Base-by-base conservation (phyloP, 768 basidiomycete species). In the Rossbeevera mucosa region DNA sequence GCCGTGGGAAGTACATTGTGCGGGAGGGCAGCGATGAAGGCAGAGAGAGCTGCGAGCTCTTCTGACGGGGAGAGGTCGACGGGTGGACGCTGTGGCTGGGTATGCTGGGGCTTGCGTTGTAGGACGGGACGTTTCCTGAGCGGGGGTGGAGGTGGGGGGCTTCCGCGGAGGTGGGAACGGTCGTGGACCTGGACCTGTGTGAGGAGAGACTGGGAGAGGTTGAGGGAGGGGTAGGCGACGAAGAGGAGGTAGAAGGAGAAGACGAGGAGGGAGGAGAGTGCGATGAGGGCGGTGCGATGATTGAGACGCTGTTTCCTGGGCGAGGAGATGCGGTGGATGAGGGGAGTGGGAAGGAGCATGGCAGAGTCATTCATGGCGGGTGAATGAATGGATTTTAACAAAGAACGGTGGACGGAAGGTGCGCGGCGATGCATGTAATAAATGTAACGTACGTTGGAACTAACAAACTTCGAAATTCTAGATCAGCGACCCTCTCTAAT, bases 1-100 rank as follows among this genome's bases (percentile, higher is more conserved):
- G 73, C 72, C 0, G 71, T 64, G 1, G 91, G 88, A 51, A 93
- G 81, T 51, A 84, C 76, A 67, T 91, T 91, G 66, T 86, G 81
- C 0, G 86, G 80, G 20, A 89, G 75, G 47, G 84, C 83, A 0
- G 82, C 81, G 38, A 91, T 74, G 69, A 91, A 91, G 52, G 80
- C 81, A 2, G 85, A 79, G 44, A 90, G 71, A 3, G 89, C 86
- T 2, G 86, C 87, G 18, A 91, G 78, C 62, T 91, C 89, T 62
- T 90, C 78, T 0, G 71, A 65, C 0, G 72, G 63, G 36, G 75
- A 70, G 52, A 91, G 76, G 13, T 65, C 47, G 36, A 88, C 60
- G 26, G 80, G 71, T 0, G 75, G 71, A 14, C 71, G 61, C 43
- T 47, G 64, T 48, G 49, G 59, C 11, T 50, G 41, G 29, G 56